phyloP scores from a whole-genome alignment of 495 filamentous ascomycete species.

The Aspergillus olivimuriae region DNA sequence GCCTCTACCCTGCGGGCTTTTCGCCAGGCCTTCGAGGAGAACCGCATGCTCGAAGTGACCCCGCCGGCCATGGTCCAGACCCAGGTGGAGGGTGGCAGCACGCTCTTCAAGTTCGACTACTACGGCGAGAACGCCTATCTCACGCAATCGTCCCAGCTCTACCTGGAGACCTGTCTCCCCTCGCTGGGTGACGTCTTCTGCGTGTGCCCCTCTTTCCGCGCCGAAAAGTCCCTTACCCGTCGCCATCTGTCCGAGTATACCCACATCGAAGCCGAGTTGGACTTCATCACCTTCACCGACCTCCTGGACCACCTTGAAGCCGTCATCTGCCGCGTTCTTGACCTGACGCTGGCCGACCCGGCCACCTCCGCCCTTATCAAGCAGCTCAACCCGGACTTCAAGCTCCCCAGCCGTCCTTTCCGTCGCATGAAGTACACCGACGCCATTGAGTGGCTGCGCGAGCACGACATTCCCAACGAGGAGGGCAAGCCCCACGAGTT shows the following conservation, averaged over 20 bases:
- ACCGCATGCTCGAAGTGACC: slow-evolving; percentile 74
- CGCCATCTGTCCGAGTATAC: slow-evolving; percentile 96
- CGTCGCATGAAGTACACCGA: slow-evolving; percentile 91
- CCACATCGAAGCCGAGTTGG: slow-evolving; percentile 93
- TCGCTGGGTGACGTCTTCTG: slow-evolving; percentile 93
- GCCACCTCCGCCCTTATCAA: slow-evolving; percentile 62
- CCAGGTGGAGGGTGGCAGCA: slow-evolving; percentile 92
- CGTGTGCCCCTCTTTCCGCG: slow-evolving; percentile 97
- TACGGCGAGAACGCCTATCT: slow-evolving; percentile 92
- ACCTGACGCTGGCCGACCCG: slow-evolving; percentile 66
- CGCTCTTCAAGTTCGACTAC: slow-evolving; percentile 91
- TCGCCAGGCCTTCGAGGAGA: slow-evolving; percentile 70
- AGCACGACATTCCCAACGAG: slow-evolving; percentile 87
- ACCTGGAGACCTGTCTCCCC: slow-evolving; percentile 91
- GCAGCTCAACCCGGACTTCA: slow-evolving; percentile 82
- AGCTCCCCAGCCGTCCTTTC: slow-evolving; percentile 80
- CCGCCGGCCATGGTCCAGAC: slow-evolving; percentile 98
- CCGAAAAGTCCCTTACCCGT: slow-evolving; percentile 90
- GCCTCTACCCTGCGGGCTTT: slow-evolving; percentile 80
- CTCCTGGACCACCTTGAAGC: slow-evolving; percentile 87
- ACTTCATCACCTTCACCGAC: slow-evolving; percentile 91
- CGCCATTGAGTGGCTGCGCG: slow-evolving; percentile 86
- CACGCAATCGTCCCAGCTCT: slow-evolving; percentile 96
- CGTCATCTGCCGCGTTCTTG: slow-evolving; percentile 81
- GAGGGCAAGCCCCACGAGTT: slow-evolving; percentile 84